Conservation (phyloP, 1,284 basidiomycete species). For the Sporisorium scitamineum region DNA sequence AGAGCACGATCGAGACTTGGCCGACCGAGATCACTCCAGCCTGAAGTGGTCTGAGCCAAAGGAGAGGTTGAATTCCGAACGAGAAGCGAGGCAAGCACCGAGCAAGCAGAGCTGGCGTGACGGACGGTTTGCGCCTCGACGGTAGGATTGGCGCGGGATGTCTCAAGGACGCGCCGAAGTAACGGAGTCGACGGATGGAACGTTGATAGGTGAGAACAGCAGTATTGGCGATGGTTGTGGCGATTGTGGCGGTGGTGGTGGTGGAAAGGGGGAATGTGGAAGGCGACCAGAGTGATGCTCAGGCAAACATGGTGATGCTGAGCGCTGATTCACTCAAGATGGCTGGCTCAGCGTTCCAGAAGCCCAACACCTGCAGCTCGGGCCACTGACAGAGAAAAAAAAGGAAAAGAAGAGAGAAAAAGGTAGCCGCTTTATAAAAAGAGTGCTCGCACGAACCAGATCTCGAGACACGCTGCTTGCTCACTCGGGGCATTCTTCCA, state of each 20-base stretch:
- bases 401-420: not conserved
- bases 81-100: not conserved
- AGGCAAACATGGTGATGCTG: not conserved
- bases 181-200: not conserved
- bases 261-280: not conserved
- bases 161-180: not conserved
- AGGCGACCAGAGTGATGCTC: not conserved
- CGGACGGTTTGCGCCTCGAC: not conserved
- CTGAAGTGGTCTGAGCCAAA: not conserved
- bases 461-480: not conserved
- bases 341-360: not conserved
- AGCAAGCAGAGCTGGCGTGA: not conserved
- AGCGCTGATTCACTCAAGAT: constrained; percentile 4
- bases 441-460: not conserved
- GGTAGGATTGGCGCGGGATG: not conserved
- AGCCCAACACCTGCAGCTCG: not conserved
- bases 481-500: not conserved
- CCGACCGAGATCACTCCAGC: not conserved
- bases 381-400: not conserved
- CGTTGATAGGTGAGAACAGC: not conserved
- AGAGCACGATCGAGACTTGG: not conserved
- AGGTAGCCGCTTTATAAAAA: not conserved
- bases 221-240: not conserved
- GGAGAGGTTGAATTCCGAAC: not conserved
- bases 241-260: not conserved